These are phyloP conservation scores for Astragalus glycyphyllos DNA, from an alignment of 306 rosid genomes.

Conservation along the genomic window DNA sequence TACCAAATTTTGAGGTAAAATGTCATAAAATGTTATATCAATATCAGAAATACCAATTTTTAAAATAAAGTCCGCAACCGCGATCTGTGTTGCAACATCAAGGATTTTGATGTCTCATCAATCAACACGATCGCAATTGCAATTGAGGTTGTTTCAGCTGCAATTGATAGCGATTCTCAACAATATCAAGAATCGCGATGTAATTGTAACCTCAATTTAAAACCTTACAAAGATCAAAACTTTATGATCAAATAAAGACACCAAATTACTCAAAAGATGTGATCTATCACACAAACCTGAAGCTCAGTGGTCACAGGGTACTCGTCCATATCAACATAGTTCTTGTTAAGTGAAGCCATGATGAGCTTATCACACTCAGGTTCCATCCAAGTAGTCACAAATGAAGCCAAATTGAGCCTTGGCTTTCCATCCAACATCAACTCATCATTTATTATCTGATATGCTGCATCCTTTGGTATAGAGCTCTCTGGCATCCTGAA, in stretches of 20 bases:
- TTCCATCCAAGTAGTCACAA: constrained; percentile 66
- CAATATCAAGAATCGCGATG: no score
- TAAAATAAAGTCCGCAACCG: no score
- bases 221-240: neutral
- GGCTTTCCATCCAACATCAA: constrained; percentile 58
- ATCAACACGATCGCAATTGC: no score
- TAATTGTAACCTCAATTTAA: no score
- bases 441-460: constrained; percentile 58
- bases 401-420: constrained; percentile 58
- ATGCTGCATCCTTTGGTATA: constrained; percentile 61
- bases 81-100: no score
- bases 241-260: constrained; percentile 9
- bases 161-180: no score
- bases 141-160: no score
- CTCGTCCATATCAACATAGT: constrained; percentile 97
- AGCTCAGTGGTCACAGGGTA: constrained; percentile 95
- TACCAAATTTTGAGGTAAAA: neutral
- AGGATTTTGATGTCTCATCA: no score
- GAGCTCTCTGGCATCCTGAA: constrained; percentile 52
- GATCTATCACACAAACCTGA: constrained; percentile 54
- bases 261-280: constrained; percentile 17
- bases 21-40: constrained; percentile 6
- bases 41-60: neutral
- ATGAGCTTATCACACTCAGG: constrained; percentile 86
- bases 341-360: constrained; percentile 80